These are phyloP conservation scores for Protomyces pachydermus DNA, from an alignment of 1,139 yeast species.

Conservation along the genomic window DNA sequence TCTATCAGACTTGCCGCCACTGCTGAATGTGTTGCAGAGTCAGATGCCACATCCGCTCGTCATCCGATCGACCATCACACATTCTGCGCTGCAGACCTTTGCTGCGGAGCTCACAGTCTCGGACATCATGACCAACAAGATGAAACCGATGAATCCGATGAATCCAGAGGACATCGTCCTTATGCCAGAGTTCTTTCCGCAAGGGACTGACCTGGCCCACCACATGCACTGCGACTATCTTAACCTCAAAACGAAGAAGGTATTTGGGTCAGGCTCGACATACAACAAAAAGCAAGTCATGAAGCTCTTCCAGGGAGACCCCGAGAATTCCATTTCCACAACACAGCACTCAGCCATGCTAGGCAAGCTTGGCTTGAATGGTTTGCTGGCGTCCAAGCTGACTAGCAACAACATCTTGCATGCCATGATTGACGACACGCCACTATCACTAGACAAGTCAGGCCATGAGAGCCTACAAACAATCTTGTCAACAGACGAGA, in stretches of 20 bases:
- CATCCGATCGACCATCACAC: background rate
- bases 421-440: background rate
- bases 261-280: too few relatives aligned
- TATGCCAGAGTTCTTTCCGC: background rate
- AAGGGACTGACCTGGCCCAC: background rate
- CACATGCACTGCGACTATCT: too few relatives aligned
- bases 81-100: background rate
- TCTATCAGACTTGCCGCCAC: background rate
- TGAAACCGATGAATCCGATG: background rate
- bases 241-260: too few relatives aligned
- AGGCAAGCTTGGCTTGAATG: background rate
- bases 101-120: background rate
- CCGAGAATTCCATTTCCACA: too few relatives aligned
- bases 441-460: background rate
- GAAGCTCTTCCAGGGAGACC: too few relatives aligned
- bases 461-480: background rate
- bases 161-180: background rate
- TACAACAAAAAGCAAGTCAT: too few relatives aligned
- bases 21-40: background rate
- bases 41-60: background rate
- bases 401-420: background rate
- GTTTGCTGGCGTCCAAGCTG: background rate
- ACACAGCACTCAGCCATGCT: background rate
- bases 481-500: background rate
- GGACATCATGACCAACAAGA: background rate